phyloP scores from a whole-genome alignment of 768 basidiomycete genomes.

The Hirschioporus abietinus region DNA sequence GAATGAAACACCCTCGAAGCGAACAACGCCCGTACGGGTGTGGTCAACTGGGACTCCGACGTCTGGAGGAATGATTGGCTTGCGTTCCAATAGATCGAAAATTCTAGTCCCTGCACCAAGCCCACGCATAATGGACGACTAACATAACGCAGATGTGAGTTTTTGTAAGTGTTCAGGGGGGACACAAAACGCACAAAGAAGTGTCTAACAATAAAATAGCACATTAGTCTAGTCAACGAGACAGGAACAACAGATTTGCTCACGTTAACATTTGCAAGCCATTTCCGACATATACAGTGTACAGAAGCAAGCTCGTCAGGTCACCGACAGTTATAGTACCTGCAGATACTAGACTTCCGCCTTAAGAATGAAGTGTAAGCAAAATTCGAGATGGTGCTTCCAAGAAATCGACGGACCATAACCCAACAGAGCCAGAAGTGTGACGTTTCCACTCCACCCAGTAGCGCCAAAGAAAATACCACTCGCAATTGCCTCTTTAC shows the following conservation, averaged over 20 bases:
- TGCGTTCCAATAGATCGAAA: slow-evolving; percentile 87
- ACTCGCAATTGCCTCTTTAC: slow-evolving; percentile 83
- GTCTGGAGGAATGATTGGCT: slow-evolving; percentile 64
- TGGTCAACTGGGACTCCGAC: slow-evolving; percentile 53
- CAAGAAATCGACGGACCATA: slow-evolving; percentile 55
- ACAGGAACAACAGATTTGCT: slow-evolving; percentile 20
- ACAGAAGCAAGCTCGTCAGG: slow-evolving; percentile 81
- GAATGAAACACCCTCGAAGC: slow-evolving; percentile 80
- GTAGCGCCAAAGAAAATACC: slow-evolving; percentile 92
- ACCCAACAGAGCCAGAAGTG: slow-evolving; percentile 80
- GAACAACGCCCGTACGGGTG: slow-evolving; percentile 60
- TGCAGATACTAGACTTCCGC: slow-evolving; percentile 84
- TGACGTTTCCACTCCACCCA: slow-evolving; percentile 91
- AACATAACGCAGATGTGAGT: slow-evolving; percentile 3
- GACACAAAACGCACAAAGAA: slow-evolving; percentile 29
- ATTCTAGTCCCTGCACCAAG: slow-evolving; percentile 90
- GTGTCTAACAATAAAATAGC: slow-evolving; percentile 34
- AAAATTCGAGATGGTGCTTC: not conserved
- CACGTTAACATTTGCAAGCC: slow-evolving; percentile 78
- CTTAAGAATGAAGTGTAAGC: slow-evolving; percentile 31
- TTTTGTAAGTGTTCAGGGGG: slow-evolving; percentile 13
- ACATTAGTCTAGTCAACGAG: slow-evolving; percentile 9
- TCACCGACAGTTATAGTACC: slow-evolving; percentile 91
- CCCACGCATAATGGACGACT: slow-evolving; percentile 95
- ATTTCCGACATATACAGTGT: slow-evolving; percentile 84